Conservation (phyloP, 2,329 filamentous ascomycete species). For the Xylaria digitata region DNA sequence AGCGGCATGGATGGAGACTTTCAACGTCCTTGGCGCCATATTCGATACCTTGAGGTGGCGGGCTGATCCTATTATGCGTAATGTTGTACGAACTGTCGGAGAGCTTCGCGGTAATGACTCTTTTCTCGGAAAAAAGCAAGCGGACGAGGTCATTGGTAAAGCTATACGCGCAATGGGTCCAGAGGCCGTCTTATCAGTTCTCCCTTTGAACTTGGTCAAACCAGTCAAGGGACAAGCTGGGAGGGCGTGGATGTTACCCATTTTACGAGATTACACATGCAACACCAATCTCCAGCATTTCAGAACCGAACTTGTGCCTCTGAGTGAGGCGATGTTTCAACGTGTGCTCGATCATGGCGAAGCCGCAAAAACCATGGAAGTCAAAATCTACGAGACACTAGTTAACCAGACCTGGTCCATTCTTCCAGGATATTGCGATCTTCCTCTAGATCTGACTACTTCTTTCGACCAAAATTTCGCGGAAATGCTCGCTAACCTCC, state of each 20-base stretch:
- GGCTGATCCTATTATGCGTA: constrained; percentile 79
- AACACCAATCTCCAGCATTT: constrained; percentile 92
- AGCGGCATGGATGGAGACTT: constrained; percentile 93
- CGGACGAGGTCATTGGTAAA: constrained; percentile 87
- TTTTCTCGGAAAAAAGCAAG: constrained; percentile 94
- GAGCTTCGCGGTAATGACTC: constrained; percentile 88
- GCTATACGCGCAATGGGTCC: constrained; percentile 92
- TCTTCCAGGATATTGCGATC: constrained; percentile 92
- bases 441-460: constrained; percentile 80
- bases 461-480: constrained; percentile 90
- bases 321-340: constrained; percentile 92
- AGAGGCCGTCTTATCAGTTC: constrained; percentile 80
- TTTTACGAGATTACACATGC: constrained; percentile 87
- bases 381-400: constrained; percentile 93
- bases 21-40: constrained; percentile 86
- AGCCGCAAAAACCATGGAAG: constrained; percentile 90
- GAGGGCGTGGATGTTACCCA: constrained; percentile 92
- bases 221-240: constrained; percentile 82
- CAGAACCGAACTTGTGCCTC: constrained; percentile 83
- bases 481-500: constrained; percentile 87
- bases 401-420: constrained; percentile 96
- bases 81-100: constrained; percentile 81
- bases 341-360: constrained; percentile 83
- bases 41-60: constrained; percentile 90
- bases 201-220: constrained; percentile 87